phyloP scores from a whole-genome alignment of 2,329 filamentous ascomycete genomes.

The Paraphoma chrysanthemicola region DNA sequence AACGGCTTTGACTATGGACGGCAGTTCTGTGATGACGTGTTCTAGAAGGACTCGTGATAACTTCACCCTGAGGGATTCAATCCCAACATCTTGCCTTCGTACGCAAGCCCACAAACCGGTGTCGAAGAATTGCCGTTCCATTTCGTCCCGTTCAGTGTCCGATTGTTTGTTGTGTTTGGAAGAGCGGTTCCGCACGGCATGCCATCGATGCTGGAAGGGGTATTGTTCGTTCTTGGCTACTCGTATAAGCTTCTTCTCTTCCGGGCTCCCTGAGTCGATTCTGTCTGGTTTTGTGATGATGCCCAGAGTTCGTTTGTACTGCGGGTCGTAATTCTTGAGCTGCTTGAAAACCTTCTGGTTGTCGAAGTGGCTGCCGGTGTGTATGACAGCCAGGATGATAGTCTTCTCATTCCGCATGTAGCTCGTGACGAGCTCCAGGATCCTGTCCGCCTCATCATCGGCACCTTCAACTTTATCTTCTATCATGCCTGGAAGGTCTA shows the following conservation, averaged over 20 bases:
- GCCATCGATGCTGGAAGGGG: constrained; percentile 45
- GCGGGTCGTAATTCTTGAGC: constrained; percentile 39
- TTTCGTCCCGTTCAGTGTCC: constrained; percentile 29
- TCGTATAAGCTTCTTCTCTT: constrained; percentile 22
- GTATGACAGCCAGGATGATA: constrained; percentile 56
- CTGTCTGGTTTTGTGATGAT: constrained; percentile 56
- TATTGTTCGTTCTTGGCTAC: constrained; percentile 44
- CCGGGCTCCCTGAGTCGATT: constrained; percentile 33
- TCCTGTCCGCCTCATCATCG: constrained; percentile 52
- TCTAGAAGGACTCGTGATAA: constrained; percentile 39
- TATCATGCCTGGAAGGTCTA: constrained; percentile 65
- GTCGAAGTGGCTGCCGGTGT: constrained; percentile 48
- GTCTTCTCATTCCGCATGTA: constrained; percentile 53
- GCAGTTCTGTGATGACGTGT: constrained; percentile 40
- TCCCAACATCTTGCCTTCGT: constrained; percentile 32
- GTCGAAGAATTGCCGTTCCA: constrained; percentile 32
- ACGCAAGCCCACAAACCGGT: constrained; percentile 25
- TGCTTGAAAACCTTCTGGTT: constrained; percentile 13
- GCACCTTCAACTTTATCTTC: constrained; percentile 54
- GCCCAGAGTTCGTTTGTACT: constrained; percentile 48
- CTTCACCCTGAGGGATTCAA: constrained; percentile 33
- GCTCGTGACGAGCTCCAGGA: constrained; percentile 53
- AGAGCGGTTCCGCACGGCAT: constrained; percentile 46
- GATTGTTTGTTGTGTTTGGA: constrained; percentile 24
- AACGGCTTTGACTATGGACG: constrained; percentile 25